Evolutionary conservation across 1,139 yeast genomes (phyloP).

Genomic region (Petasospora fabianii): DNA sequence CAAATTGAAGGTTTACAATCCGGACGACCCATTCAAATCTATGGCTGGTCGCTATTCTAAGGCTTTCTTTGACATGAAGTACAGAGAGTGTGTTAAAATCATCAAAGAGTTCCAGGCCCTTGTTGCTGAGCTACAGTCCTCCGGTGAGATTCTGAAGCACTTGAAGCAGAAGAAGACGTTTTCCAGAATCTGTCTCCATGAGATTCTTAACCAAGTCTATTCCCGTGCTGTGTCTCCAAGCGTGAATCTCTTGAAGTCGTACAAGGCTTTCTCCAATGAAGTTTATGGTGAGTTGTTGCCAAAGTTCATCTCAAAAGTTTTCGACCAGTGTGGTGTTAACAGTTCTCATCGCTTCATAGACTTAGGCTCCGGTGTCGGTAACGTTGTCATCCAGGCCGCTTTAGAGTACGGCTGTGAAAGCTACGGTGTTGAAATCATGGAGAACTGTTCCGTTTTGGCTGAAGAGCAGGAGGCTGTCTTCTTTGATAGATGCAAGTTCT

Average conservation of each 20-base stretch:
- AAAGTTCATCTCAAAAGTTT: conserved; percentile 63
- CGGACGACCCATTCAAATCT: conserved; percentile 38
- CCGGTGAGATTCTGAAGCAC: conserved; percentile 34
- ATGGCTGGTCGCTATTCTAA: conserved; percentile 43
- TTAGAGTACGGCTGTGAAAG: conserved; percentile 79
- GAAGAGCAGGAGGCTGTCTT: conserved; percentile 57
- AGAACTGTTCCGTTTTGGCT: conserved; percentile 71
- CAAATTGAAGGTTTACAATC: conserved; percentile 33
- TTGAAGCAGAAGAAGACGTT: conserved; percentile 37
- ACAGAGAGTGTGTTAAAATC: conserved; percentile 30
- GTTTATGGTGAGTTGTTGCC: conserved; percentile 93
- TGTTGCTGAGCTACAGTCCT: conserved; percentile 33
- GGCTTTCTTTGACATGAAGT: conserved; percentile 38
- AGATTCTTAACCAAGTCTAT: conserved; percentile 67
- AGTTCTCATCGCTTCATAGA: conserved; percentile 66
- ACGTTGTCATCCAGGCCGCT: conserved; percentile 87
- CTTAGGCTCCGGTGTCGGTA: conserved; percentile 93
- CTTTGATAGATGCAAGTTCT: conserved; percentile 50
- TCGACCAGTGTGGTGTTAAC: conserved; percentile 56
- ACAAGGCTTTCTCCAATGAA: conserved; percentile 84
- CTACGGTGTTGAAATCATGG: conserved; percentile 91
- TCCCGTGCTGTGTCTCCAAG: conserved; percentile 76
- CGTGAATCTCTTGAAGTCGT: conserved; percentile 58
- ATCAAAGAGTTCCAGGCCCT: conserved; percentile 41
- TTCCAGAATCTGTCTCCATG: conserved; percentile 62